Evolutionary conservation across 306 rosid species (phyloP).

Genomic region (Luffa acutangula): DNA sequence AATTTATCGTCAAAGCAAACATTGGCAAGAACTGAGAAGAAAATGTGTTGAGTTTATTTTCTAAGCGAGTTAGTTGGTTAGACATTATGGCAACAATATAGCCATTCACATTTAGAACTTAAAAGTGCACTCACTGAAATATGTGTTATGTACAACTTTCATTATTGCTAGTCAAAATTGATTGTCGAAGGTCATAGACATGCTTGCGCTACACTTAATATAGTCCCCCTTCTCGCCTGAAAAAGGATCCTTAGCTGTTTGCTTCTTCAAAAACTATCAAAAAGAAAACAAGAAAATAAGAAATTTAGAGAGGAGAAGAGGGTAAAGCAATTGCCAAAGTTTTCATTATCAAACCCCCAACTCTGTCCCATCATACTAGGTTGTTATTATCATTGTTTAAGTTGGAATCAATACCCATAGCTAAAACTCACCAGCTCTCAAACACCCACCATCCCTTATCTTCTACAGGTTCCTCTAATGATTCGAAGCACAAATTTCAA

Average conservation of each 20-base stretch:
- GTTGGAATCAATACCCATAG: constrained; percentile 15
- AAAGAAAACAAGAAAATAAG: background rate
- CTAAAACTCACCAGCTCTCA: background rate
- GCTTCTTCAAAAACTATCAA: constrained; percentile 63
- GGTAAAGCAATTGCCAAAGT: constrained; percentile 21
- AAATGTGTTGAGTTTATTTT: background rate
- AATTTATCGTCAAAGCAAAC: background rate
- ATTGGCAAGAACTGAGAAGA: constrained; percentile 5
- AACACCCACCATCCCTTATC: constrained; percentile 3
- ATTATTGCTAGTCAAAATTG: constrained; percentile 77
- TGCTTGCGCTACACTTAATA: constrained; percentile 95
- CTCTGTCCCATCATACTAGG: constrained; percentile 52
- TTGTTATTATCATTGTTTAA: background rate
- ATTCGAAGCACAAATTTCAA: background rate
- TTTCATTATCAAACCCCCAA: constrained; percentile 59
- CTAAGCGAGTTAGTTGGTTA: background rate
- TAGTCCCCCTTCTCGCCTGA: no score
- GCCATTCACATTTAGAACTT: constrained; percentile 7
- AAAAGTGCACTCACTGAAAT: constrained; percentile 58
- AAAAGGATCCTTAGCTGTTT: no score
- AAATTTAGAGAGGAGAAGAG: background rate
- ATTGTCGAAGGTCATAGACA: constrained; percentile 88
- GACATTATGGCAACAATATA: background rate
- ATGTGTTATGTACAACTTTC: constrained; percentile 85
- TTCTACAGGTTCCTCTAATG: background rate